phyloP scores from a whole-genome alignment of 2,329 filamentous ascomycete species.

The Thielaviopsis ethacetica region DNA sequence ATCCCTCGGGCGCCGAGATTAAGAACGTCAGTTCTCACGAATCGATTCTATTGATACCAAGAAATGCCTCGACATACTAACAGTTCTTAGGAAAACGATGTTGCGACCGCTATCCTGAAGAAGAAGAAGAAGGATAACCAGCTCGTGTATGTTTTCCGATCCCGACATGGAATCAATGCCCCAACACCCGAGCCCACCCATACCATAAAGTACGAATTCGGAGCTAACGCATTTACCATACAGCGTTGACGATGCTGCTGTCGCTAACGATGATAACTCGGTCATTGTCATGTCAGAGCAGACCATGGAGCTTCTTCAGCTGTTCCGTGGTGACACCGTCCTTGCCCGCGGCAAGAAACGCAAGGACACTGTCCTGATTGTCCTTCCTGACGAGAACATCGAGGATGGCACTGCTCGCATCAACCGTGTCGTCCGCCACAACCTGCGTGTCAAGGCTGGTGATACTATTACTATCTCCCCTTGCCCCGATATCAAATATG shows the following conservation, averaged over 20 bases:
- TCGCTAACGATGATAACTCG: conserved; percentile 92
- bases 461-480: conserved; percentile 95
- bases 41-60: not conserved
- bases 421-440: conserved; percentile 97
- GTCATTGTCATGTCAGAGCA: conserved; percentile 97
- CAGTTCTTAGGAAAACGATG: conserved; percentile 59
- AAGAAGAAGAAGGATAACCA: conserved; percentile 99
- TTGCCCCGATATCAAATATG: conserved; percentile 99
- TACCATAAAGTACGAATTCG: conserved; percentile 2
- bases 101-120: conserved; percentile 90
- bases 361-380: conserved; percentile 96
- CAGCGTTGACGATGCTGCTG: conserved; percentile 87
- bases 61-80: conserved; percentile 18
- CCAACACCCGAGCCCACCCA: not conserved
- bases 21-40: conserved; percentile 47
- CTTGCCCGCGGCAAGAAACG: conserved; percentile 98
- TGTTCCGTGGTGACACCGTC: conserved; percentile 97
- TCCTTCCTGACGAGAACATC: conserved; percentile 91
- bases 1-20: conserved; percentile 74
- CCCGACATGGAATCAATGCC: not conserved
- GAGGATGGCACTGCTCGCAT: conserved; percentile 95
- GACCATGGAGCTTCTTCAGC: conserved; percentile 95
- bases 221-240: conserved; percentile 5
- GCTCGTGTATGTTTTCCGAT: conserved; percentile 54
- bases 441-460: conserved; percentile 94